Conservation (phyloP, 1,139 yeast species). For the Yamadazyma dendronema region DNA sequence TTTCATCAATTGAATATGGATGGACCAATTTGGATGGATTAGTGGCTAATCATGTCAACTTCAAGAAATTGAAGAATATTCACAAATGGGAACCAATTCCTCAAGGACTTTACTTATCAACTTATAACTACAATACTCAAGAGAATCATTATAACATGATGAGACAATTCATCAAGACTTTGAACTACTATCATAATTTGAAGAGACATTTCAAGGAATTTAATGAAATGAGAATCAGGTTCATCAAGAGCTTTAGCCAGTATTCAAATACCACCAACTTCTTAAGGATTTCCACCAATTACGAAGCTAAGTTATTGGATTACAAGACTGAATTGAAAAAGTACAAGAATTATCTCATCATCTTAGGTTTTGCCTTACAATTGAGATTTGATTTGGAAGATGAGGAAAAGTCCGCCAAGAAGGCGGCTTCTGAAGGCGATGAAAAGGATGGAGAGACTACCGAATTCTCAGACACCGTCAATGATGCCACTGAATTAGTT, state of each 20-base stretch:
- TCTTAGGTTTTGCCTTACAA: constrained; percentile 49
- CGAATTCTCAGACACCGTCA: constrained; percentile 8
- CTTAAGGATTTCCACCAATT: constrained; percentile 35
- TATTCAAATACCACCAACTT: constrained; percentile 35
- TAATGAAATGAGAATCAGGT: constrained; percentile 28
- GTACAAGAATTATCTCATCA: constrained; percentile 46
- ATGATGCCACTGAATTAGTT: constrained; percentile 3
- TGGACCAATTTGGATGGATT: constrained; percentile 59
- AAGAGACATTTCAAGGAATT: constrained; percentile 39
- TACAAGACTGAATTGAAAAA: constrained; percentile 45
- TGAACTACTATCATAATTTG: constrained; percentile 43
- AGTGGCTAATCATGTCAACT: constrained; percentile 26
- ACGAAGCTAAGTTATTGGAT: constrained; percentile 38
- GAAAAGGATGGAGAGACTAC: constrained; percentile 3
- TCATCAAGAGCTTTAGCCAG: constrained; percentile 28
- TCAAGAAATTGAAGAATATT: constrained; percentile 36
- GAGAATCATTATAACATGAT: constrained; percentile 43
- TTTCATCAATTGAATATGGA: constrained; percentile 78
- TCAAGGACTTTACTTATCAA: constrained; percentile 43
- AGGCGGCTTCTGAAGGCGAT: neutral
- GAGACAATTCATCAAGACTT: constrained; percentile 46
- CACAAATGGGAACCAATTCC: constrained; percentile 44
- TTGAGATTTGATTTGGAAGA: constrained; percentile 45
- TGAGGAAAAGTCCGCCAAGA: constrained; percentile 19
- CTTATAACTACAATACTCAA: constrained; percentile 24